Conservation (phyloP, 345 rosid species). For the Bretschneidera sinensis region DNA sequence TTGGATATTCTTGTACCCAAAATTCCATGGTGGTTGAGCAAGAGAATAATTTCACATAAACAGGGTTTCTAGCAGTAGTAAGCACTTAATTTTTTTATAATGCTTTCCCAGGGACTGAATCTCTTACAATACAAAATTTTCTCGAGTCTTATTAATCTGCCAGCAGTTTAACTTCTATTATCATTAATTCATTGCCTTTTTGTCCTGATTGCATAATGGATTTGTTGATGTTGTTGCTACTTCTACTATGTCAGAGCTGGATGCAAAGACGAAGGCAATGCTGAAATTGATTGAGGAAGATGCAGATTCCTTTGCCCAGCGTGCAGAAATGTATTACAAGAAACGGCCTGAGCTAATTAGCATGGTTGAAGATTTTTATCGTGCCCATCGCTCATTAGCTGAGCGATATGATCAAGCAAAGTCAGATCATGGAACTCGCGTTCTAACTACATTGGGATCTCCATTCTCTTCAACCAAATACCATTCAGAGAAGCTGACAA, state of each 20-base stretch:
- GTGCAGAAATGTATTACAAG: slow-evolving; percentile 90
- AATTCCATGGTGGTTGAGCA: too few relatives aligned
- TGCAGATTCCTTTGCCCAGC: slow-evolving; percentile 86
- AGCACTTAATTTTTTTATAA: too few relatives aligned
- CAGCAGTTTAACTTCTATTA: too few relatives aligned
- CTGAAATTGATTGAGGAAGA: slow-evolving; percentile 68
- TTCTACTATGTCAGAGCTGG: slow-evolving; percentile 47
- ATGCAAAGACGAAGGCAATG: slow-evolving; percentile 61
- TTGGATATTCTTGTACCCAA: too few relatives aligned
- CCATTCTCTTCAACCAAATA: slow-evolving; percentile 36
- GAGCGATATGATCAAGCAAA: slow-evolving; percentile 62
- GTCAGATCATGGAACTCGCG: slow-evolving; percentile 46
- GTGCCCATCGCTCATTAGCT: slow-evolving; percentile 67
- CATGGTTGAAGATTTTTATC: slow-evolving; percentile 73
- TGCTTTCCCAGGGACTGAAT: neutral
- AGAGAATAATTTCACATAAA: too few relatives aligned
- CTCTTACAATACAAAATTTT: neutral
- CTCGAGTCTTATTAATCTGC: neutral
- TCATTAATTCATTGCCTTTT: too few relatives aligned
- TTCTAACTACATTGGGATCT: slow-evolving; percentile 34
- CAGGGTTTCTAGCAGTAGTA: neutral
- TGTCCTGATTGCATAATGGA: too few relatives aligned
- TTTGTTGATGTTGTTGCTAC: neutral
- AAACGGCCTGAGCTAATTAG: slow-evolving; percentile 69
- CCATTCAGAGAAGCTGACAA: slow-evolving; percentile 23